Conservation (phyloP, 73 alveolate genomes). For the Paramecium primaurelia region DNA sequence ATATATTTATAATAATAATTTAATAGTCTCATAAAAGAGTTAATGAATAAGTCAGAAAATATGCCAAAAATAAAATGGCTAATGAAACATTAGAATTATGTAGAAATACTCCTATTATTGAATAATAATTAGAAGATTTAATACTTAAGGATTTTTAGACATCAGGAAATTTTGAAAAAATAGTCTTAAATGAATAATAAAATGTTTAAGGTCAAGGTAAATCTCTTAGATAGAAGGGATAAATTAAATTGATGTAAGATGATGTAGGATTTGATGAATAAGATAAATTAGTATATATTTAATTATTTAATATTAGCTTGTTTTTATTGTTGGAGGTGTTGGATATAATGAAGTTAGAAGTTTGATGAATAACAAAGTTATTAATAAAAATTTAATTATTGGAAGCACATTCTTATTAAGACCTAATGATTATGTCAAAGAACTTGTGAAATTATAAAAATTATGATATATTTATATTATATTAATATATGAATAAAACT, state of each 20-base stretch:
- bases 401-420: not conserved
- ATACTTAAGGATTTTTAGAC: not conserved
- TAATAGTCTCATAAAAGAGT: slow-evolving; percentile 44
- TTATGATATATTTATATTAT: not conserved
- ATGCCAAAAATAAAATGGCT: slow-evolving; percentile 48
- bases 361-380: not conserved
- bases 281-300: not conserved
- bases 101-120: slow-evolving; percentile 36
- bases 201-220: not conserved
- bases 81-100: slow-evolving; percentile 33
- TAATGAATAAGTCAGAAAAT: not conserved
- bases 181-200: not conserved
- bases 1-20: not conserved
- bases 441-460: not conserved
- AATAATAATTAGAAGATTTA: not conserved
- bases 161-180: not conserved
- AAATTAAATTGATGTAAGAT: not conserved
- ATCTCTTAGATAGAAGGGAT: slow-evolving; percentile 19
- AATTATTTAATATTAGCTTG: not conserved
- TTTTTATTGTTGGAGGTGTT: slow-evolving; percentile 17
- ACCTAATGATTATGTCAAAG: slow-evolving; percentile 4
- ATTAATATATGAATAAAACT: slow-evolving; percentile 31
- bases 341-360: slow-evolving; percentile 37
- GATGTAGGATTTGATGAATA: not conserved
- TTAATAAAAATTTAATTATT: not conserved